These are phyloP conservation scores for Eucalyptus regnans DNA, from an alignment of 345 rosid species.

Conservation along the genomic window DNA sequence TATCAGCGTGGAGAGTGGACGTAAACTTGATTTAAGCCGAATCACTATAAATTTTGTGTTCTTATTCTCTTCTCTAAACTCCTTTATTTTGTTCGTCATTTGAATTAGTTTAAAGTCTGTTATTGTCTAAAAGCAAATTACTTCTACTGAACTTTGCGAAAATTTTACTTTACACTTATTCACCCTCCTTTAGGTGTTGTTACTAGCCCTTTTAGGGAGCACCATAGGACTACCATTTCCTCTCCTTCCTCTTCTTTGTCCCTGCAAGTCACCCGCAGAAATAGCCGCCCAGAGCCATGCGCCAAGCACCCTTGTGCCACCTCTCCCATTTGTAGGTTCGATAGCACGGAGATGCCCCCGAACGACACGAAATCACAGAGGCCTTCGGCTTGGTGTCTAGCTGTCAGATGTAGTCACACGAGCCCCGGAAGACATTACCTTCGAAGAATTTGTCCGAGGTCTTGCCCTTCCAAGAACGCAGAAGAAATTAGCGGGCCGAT, in stretches of 20 bases:
- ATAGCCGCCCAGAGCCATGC: neutral
- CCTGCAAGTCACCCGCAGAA: slow-evolving; percentile 26
- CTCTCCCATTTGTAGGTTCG: neutral
- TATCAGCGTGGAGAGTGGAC: too few relatives aligned
- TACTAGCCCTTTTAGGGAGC: slow-evolving; percentile 5
- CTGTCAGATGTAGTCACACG: slow-evolving; percentile 21
- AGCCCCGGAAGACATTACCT: slow-evolving; percentile 12
- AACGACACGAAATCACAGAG: slow-evolving; percentile 20
- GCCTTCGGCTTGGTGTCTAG: slow-evolving; percentile 14
- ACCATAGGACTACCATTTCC: slow-evolving; percentile 51
- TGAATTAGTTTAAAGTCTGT: too few relatives aligned
- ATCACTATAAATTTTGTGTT: too few relatives aligned
- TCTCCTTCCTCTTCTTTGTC: slow-evolving; percentile 3
- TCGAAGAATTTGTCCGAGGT: slow-evolving; percentile 5
- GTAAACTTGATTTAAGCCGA: too few relatives aligned
- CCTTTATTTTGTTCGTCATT: too few relatives aligned
- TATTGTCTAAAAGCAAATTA: too few relatives aligned
- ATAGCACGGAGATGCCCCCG: slow-evolving; percentile 1
- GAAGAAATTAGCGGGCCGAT: slow-evolving; percentile 43
- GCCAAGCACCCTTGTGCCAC: neutral
- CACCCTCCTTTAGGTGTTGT: too few relatives aligned
- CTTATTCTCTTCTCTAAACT: too few relatives aligned
- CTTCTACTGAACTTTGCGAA: too few relatives aligned
- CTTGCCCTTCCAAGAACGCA: slow-evolving; percentile 3
- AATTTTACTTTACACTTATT: too few relatives aligned